Evolutionary conservation across 78 protist species (phyloP), one percentile per base, ranked within the genome.

Genomic region (Dictyostelium capitatum): DNA sequence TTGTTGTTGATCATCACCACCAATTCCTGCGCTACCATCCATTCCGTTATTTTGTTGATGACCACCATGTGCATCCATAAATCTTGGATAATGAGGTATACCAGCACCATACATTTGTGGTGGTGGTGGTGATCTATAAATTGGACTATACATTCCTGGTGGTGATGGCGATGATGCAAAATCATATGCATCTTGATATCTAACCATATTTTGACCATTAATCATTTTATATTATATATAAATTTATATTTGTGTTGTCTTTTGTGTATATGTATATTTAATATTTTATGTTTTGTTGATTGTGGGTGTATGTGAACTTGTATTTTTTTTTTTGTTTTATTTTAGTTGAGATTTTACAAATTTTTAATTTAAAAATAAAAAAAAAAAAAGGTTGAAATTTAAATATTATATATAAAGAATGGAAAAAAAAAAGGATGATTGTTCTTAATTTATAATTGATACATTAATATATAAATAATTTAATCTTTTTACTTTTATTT

Each of bases 161-260:
- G 90, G 64, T 14, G 90, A 72, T 54, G 81, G 79, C n/a, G 90
- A 72, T 48, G 90, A 53, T 11, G 50, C 32, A 50, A 64, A 82
- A 43, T 82, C 89, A 37, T 72, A 83, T 11, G 79, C 79, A 20
- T 80, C 90, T 54, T 75, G 90, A 67, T 82, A 82, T n/a, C 89
- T 56, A 25, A 47, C 50, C 50, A 82, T 54, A 28, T 53, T 43
- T 19, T 64, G 77, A 28, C 47, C 59, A 48, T 82, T 82, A 78
- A 82, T 82, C 69, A 25, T 41, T 28, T 51, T 62, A 12, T 8
- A n/a, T 28, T 54, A 12, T 19, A 20, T 32, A 32, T 51, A 14
- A 4, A 4, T 51, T 14, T 51, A 51, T 14, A 51, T 51, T 12
- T 51, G 10, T 51, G 56, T n/a, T n/a, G n/a, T n/a, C n/a, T n/a